Evolutionary conservation across 805 yeast species (phyloP), one percentile per base, ranked within the genome.

Genomic region (Saccharomycopsis vini): DNA sequence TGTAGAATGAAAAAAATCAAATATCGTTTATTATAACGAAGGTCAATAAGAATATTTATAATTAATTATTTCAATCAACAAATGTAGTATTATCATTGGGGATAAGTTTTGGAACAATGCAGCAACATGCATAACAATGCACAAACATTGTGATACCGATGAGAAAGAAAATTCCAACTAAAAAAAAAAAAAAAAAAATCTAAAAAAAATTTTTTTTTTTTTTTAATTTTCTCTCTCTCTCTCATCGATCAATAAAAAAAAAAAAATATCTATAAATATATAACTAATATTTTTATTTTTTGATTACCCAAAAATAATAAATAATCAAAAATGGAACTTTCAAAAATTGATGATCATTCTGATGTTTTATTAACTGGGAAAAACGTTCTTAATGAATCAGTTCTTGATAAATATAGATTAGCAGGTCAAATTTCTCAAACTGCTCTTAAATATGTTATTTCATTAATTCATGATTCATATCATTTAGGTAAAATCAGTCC

Each of bases 401-500:
- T 81, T 9, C 59, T 86, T 22, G 90, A 81, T 53, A 89, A 88
- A 64, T 88, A 89, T 64, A 75, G 95, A 63, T 69, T 78, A 40
- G 95, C 95, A 3, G 97, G 95, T 39, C 87, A 84, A 62, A 79
- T 88, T 54, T 67, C 92, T 3, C 96, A 89, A 64, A 81, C 95
- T 18, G 81, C 87, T 44, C 68, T 89, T 53, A 64, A 73, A 47
- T 82, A 83, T 59, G 66, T 85, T 40, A 66, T 73, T 6, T 68
- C 72, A 44, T 72, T 84, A 57, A 80, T 87, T 53, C 81, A 83
- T 57, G 78, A 79, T 51, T 73, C 81, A 15, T 83, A 84, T 62
- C 95, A 86, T 58, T 70, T 68, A 46, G 66, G 67, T 40, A 67
- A 67, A 42, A 51, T 58, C 20, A 69, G 66, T 33, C 63, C 66